Evolutionary conservation across 345 rosid genomes (phyloP), one percentile per base, ranked within the genome.

Genomic region (Citrus mangshanensis): DNA sequence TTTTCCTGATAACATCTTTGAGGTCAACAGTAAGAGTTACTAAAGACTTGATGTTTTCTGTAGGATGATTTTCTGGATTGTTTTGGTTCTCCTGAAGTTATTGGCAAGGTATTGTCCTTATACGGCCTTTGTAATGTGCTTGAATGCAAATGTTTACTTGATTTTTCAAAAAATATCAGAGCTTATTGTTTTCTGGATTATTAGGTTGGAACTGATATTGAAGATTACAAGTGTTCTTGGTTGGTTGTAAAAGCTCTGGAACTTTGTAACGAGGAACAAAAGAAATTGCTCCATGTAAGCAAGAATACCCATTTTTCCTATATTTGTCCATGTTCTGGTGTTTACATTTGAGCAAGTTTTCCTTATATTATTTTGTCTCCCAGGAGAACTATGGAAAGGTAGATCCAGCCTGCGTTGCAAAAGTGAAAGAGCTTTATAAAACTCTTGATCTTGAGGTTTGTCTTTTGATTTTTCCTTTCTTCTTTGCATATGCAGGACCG

Each of bases 41-140:
- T 54, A 25, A 76, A 24, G 37, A 8, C 18, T 35, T 1, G 4
- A 10, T 61, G 25, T 37, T 6, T 56, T 68, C 12, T 78, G 82
- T 40, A 87, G 89, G 89, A 87, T 87, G 89, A 87, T 81, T 87
- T 73, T 63, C 78, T 87, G 79, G 89, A 87, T 78, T 87, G 84
- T 75, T 84, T 75, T 73, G 89, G 89, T 73, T 84, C 82, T 70
- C 84, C 83, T 37, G 72, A 82, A 78, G 84, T 81, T 55, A 82
- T 81, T 70, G 89, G 89, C 37, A 87, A 87, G 89, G 89, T 87
- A 73, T 35, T 67, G 37, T 51, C 10, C 49, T 54, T 14, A 9
- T 55, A 2, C 37, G 62, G 22, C 79, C 42, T 34, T 24, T 34
- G 13, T 69, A n/a, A 24, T 37, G 19, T 59, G 32, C 28, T 77